Percentiles rank a stretch among this genome's conserved stretches.
phyloP scores from a whole-genome alignment of 106 monocot species.

The Apostasia ramifera region DNA sequence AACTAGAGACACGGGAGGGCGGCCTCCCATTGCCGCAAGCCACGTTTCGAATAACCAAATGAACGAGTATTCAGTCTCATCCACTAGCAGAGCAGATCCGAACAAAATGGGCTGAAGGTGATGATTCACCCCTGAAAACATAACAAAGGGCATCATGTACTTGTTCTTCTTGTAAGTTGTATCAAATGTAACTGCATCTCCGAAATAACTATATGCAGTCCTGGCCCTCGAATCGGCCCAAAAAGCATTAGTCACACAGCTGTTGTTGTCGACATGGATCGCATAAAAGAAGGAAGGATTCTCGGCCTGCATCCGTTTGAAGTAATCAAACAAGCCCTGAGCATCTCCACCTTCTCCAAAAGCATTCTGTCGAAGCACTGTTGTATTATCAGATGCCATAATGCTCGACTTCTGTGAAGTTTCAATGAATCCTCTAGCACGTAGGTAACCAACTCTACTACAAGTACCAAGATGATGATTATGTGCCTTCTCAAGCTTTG shows the following conservation, averaged over 20 bases:
- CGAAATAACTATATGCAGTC: slow-evolving; percentile 67
- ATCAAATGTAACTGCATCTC: slow-evolving; percentile 79
- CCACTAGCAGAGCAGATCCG: slow-evolving; percentile 87
- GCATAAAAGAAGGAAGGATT: slow-evolving; percentile 77
- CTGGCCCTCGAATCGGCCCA: slow-evolving; percentile 79
- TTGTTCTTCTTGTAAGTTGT: slow-evolving; percentile 97
- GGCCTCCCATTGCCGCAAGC: slow-evolving; percentile 87
- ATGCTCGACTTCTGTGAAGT: slow-evolving; percentile 44
- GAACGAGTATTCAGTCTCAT: slow-evolving; percentile 89
- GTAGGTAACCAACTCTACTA: slow-evolving; percentile 81
- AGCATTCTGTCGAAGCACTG: slow-evolving; percentile 63
- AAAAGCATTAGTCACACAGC: slow-evolving; percentile 80
- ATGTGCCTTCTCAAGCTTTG: slow-evolving; percentile 88
- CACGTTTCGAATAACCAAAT: slow-evolving; percentile 92
- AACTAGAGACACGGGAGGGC: slow-evolving; percentile 59
- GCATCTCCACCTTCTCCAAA: slow-evolving; percentile 84
- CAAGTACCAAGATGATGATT: slow-evolving; percentile 87
- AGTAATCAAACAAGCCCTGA: slow-evolving; percentile 81
- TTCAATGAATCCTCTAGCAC: slow-evolving; percentile 72
- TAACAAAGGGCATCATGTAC: slow-evolving; percentile 96
- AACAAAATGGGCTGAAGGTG: slow-evolving; percentile 82
- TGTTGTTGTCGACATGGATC: slow-evolving; percentile 84
- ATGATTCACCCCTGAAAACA: slow-evolving; percentile 92
- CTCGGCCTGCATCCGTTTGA: slow-evolving; percentile 73
- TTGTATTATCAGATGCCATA: slow-evolving; percentile 46